Conservation (phyloP, 139 green algal genomes). For the Chara braunii region DNA sequence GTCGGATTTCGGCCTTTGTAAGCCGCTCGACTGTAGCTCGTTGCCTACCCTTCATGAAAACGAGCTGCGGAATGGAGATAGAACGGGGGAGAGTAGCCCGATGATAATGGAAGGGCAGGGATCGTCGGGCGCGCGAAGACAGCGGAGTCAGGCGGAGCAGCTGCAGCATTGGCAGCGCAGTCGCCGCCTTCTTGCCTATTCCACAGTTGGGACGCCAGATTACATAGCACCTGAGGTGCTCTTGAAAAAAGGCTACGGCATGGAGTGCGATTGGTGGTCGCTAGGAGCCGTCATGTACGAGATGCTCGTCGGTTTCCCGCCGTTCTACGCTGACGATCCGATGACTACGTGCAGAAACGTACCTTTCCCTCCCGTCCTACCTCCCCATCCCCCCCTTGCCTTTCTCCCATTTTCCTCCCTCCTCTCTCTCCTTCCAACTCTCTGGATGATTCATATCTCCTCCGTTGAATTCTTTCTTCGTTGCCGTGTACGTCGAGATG, state of each 20-base stretch:
- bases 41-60: slow-evolving; percentile 24
- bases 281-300: slow-evolving; percentile 94
- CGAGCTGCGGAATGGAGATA: neutral
- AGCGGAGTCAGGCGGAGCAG: slow-evolving; percentile 28
- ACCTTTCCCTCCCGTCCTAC: neutral
- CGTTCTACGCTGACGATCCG: slow-evolving; percentile 94
- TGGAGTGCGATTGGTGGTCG: slow-evolving; percentile 98
- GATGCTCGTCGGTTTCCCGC: slow-evolving; percentile 94
- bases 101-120: no score
- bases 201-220: slow-evolving; percentile 87
- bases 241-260: slow-evolving; percentile 95
- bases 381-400: neutral
- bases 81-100: no score
- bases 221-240: slow-evolving; percentile 96
- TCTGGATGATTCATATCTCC: no score
- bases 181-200: slow-evolving; percentile 58
- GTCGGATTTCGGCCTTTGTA: slow-evolving; percentile 95
- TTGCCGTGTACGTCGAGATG: no score
- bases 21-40: slow-evolving; percentile 66
- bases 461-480: no score
- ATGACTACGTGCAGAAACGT: slow-evolving; percentile 52
- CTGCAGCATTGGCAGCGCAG: slow-evolving; percentile 38
- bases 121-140: no score
- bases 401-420: neutral
- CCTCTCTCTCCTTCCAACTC: no score